Conservation (phyloP, 495 filamentous ascomycete species). For the Aspergillus baeticus region DNA sequence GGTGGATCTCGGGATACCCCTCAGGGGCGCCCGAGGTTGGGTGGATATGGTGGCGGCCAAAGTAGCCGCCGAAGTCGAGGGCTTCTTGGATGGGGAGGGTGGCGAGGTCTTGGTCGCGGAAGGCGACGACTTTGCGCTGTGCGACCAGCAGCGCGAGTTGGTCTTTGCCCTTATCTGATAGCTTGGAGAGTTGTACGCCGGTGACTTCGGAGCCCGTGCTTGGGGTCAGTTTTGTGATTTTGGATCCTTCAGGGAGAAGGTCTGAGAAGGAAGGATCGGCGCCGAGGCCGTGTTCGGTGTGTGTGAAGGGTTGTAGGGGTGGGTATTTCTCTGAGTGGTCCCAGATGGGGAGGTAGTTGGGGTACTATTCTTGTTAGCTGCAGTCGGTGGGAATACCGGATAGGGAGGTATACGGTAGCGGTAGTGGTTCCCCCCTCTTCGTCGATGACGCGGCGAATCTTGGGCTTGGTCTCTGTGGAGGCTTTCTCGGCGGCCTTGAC, state of each 20-base stretch:
- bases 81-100: conserved; percentile 66
- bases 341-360: conserved; percentile 13
- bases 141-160: conserved; percentile 78
- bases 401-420: background rate
- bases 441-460: conserved; percentile 4
- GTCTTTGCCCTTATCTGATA: conserved; percentile 68
- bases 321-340: conserved; percentile 23
- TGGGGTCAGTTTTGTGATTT: conserved; percentile 61
- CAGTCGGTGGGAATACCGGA: background rate
- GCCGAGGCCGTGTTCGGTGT: conserved; percentile 70
- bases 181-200: conserved; percentile 72
- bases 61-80: conserved; percentile 68
- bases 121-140: conserved; percentile 76
- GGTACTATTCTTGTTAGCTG: conserved; percentile 6
- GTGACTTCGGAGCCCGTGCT: conserved; percentile 73
- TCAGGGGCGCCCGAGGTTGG: conserved; percentile 71
- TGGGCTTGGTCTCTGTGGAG: background rate
- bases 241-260: conserved; percentile 50
- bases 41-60: conserved; percentile 82
- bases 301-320: conserved; percentile 65
- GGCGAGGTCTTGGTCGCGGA: conserved; percentile 77
- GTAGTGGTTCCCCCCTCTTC: conserved; percentile 11
- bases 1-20: conserved; percentile 71
- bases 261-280: conserved; percentile 68
- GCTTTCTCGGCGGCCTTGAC: conserved; percentile 1